Evolutionary conservation across 345 rosid species (phyloP).

Genomic region (Cardamine occulta): DNA sequence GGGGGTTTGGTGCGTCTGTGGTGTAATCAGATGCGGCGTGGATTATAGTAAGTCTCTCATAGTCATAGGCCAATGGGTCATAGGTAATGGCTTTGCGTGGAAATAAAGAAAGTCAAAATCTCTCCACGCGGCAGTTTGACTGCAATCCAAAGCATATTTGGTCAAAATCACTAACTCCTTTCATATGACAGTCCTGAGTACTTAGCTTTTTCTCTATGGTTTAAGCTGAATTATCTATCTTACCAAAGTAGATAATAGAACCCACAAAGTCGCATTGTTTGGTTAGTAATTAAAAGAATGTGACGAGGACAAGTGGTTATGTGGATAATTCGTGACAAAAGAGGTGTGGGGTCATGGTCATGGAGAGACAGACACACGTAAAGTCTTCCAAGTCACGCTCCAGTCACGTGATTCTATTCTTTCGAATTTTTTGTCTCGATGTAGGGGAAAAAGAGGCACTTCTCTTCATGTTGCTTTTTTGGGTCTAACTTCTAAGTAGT

Average conservation of each 20-base stretch:
- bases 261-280: constrained; percentile 22
- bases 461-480: constrained; percentile 32
- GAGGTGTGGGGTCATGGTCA: constrained; percentile 26
- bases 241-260: constrained; percentile 22
- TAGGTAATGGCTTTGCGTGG: constrained; percentile 30
- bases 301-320: constrained; percentile 34
- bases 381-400: constrained; percentile 38
- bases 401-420: constrained; percentile 44
- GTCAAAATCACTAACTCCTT: constrained; percentile 25
- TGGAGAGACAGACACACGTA: constrained; percentile 27
- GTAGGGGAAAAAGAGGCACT: constrained; percentile 31
- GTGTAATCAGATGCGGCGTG: constrained; percentile 43
- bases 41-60: constrained; percentile 16
- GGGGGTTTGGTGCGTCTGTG: constrained; percentile 37
- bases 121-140: constrained; percentile 33
- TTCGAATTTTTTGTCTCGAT: constrained; percentile 34
- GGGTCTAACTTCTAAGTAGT: constrained; percentile 23
- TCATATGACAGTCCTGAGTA: constrained; percentile 23
- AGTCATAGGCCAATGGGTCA: too few species aligned
- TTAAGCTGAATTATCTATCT: constrained; percentile 22
- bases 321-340: constrained; percentile 39
- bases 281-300: constrained; percentile 15
- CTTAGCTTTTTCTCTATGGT: constrained; percentile 1
- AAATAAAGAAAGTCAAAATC: constrained; percentile 9
- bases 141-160: constrained; percentile 14